Evolutionary conservation across 257 asterid genomes (phyloP).

Genomic region (Ilex asprella): DNA sequence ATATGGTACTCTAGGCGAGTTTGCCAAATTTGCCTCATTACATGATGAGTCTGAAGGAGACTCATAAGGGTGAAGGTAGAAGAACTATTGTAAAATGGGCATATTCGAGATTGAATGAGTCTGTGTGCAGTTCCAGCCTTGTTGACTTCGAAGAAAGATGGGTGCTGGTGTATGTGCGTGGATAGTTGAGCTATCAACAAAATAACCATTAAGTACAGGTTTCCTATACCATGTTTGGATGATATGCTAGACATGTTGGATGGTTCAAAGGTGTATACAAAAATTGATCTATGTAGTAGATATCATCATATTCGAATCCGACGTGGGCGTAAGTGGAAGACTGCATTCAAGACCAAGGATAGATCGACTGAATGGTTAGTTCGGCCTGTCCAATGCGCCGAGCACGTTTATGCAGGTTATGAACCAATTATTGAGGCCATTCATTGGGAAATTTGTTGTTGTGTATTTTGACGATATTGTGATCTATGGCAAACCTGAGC

Average conservation of each 20-base stretch:
- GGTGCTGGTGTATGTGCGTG: not conserved
- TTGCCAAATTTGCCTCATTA: not conserved
- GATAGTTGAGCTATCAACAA: not conserved
- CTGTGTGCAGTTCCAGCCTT: not conserved
- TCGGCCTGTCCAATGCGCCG: not conserved
- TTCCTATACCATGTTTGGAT: not conserved
- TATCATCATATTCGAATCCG: not conserved
- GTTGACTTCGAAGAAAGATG: not conserved
- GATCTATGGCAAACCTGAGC: not conserved
- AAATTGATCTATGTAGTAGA: not conserved
- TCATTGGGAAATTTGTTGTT: not conserved
- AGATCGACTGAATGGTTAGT: not conserved
- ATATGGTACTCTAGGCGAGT: not conserved
- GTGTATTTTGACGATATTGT: not conserved
- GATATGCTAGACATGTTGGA: not conserved
- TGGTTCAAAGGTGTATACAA: not conserved
- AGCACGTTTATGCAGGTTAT: not conserved
- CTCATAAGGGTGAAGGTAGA: not conserved
- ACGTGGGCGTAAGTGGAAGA: not conserved
- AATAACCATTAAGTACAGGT: not conserved
- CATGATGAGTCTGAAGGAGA: not conserved
- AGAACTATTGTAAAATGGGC: not conserved
- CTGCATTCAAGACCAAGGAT: not conserved
- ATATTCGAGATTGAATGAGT: not conserved
- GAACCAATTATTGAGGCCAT: not conserved